These are phyloP conservation scores for Neobulgaria alba DNA, from an alignment of 2,329 filamentous ascomycete genomes.

Conservation along the genomic window DNA sequence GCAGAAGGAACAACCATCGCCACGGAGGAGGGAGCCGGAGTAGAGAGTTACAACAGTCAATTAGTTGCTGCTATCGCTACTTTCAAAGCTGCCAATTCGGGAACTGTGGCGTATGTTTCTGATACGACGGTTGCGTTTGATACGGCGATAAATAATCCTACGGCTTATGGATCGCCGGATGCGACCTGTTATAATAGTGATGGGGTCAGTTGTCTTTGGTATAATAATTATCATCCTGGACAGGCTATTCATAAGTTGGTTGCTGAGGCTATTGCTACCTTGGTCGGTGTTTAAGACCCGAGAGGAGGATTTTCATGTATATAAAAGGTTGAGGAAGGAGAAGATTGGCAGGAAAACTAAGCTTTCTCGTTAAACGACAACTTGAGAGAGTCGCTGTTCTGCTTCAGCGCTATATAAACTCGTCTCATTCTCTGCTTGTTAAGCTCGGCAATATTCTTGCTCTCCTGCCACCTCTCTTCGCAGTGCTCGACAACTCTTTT, in stretches of 20 bases:
- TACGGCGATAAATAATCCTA: slow-evolving; percentile 4
- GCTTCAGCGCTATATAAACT: too few species aligned
- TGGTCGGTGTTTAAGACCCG: slow-evolving; percentile 2
- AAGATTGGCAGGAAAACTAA: too few species aligned
- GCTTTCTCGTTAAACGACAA: too few species aligned
- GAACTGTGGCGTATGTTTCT: neutral
- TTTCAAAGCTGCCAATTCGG: slow-evolving; percentile 5
- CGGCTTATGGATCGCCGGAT: slow-evolving; percentile 12
- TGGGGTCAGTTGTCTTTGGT: slow-evolving; percentile 18
- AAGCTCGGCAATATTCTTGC: too few species aligned
- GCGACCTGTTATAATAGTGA: slow-evolving; percentile 14
- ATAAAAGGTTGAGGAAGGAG: too few species aligned
- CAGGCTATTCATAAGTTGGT: slow-evolving; percentile 13
- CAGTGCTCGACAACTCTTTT: too few species aligned
- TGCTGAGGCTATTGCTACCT: slow-evolving; percentile 6
- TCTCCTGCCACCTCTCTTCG: too few species aligned
- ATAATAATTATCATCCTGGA: slow-evolving; percentile 16
- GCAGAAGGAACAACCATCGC: neutral
- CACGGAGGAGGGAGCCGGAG: neutral
- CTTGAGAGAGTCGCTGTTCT: too few species aligned
- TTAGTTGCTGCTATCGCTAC: slow-evolving; percentile 1
- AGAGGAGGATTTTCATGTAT: too few species aligned
- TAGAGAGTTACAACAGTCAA: slow-evolving; percentile 2
- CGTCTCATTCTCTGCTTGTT: too few species aligned
- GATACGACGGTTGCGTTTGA: slow-evolving; percentile 3